A percentile compares a stretch with the other conserved stretches of the same genome.
phyloP scores from a whole-genome alignment of 2,329 filamentous ascomycete genomes.

The Cladosporium cucumerinum region DNA sequence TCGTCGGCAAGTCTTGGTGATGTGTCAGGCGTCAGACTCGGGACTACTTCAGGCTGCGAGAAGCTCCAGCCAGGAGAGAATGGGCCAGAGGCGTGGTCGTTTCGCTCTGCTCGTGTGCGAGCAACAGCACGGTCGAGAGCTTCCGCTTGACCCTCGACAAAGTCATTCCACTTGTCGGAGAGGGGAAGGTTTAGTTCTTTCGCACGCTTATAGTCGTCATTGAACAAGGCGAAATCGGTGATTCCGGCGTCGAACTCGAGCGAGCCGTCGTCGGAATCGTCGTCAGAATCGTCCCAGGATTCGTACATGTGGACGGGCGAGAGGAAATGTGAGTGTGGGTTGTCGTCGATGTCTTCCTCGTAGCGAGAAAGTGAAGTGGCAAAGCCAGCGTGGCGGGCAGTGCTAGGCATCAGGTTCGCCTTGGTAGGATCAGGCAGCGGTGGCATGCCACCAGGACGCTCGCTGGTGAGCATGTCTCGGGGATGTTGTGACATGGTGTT shows the following conservation, averaged over 20 bases:
- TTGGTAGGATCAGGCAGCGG: slow-evolving; percentile 8
- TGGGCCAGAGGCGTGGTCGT: background rate
- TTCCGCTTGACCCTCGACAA: slow-evolving; percentile 26
- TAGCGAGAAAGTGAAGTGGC: slow-evolving; percentile 18
- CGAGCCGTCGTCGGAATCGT: slow-evolving; percentile 24
- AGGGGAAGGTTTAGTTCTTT: slow-evolving; percentile 25
- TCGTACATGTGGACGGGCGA: slow-evolving; percentile 32
- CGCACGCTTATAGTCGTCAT: slow-evolving; percentile 27
- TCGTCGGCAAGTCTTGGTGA: slow-evolving; percentile 32
- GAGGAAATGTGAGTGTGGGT: slow-evolving; percentile 33
- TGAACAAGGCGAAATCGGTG: slow-evolving; percentile 35
- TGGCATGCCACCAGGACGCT: slow-evolving; percentile 2
- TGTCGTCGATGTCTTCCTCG: slow-evolving; percentile 30
- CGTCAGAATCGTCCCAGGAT: slow-evolving; percentile 29
- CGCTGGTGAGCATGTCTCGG: background rate
- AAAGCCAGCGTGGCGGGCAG: background rate
- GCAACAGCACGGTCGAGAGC: slow-evolving; percentile 27
- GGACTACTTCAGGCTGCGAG: slow-evolving; percentile 21
- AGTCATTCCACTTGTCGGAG: slow-evolving; percentile 26
- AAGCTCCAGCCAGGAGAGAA: background rate
- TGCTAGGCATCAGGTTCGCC: background rate
- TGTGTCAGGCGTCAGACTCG: slow-evolving; percentile 32
- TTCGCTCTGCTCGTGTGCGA: slow-evolving; percentile 1
- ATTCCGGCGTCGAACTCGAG: slow-evolving; percentile 33
- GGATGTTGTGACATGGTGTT: background rate